These are phyloP conservation scores for Chlorella vulgaris DNA, from an alignment of 139 green algal species.

Conservation along the genomic window DNA sequence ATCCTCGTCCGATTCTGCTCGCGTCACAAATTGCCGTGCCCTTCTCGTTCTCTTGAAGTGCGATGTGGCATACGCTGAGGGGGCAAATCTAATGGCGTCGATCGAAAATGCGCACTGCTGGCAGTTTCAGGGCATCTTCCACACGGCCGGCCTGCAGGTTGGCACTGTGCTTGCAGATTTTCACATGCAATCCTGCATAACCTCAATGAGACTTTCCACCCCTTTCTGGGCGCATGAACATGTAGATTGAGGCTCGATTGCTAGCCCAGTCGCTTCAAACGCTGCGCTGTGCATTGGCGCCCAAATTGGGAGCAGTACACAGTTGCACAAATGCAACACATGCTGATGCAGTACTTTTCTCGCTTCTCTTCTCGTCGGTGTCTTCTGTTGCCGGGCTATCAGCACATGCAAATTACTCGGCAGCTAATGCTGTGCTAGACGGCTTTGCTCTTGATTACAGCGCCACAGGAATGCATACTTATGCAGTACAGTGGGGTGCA, in stretches of 20 bases:
- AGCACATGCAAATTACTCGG: conserved; percentile 76
- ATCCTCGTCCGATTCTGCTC: too few relatives aligned
- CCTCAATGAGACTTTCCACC: neutral
- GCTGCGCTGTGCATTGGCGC: conserved; percentile 40
- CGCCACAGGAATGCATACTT: neutral
- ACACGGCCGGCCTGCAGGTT: conserved; percentile 51
- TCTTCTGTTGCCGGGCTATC: conserved; percentile 69
- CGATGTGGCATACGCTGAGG: conserved; percentile 26
- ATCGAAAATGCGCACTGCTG: too few relatives aligned
- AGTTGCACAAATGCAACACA: neutral
- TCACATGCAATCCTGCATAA: too few relatives aligned
- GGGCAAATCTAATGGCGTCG: neutral
- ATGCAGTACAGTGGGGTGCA: conserved; percentile 58
- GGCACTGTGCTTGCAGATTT: too few relatives aligned
- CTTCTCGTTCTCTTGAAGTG: neutral
- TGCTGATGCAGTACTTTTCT: neutral
- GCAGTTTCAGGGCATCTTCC: conserved; percentile 16
- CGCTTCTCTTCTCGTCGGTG: conserved; percentile 68
- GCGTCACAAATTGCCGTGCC: too few relatives aligned
- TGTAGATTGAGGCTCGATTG: conserved; percentile 41
- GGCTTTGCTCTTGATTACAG: neutral
- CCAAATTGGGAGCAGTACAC: conserved; percentile 39
- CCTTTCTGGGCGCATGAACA: neutral
- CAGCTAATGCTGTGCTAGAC: conserved; percentile 80
- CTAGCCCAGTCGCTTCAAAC: conserved; percentile 14